Evolutionary conservation across 2,329 filamentous ascomycete genomes (phyloP).

Genomic region (Claviceps citrina): DNA sequence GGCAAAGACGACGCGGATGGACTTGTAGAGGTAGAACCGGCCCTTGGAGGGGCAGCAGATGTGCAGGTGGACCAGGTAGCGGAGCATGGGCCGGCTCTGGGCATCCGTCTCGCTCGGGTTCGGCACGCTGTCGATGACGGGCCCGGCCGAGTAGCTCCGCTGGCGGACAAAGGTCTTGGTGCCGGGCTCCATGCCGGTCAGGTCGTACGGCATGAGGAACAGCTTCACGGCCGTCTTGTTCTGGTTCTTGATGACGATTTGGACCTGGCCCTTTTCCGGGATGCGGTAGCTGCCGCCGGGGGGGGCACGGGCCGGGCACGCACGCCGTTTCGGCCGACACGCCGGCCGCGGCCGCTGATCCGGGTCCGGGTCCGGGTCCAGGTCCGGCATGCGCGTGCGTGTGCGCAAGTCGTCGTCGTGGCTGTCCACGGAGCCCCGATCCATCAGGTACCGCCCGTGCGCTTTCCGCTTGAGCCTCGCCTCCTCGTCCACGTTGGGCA

Average conservation of each 20-base stretch:
- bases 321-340: slow-evolving; percentile 35
- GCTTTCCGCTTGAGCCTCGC: slow-evolving; percentile 32
- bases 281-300: slow-evolving; percentile 87
- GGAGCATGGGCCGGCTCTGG: slow-evolving; percentile 52
- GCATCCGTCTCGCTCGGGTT: slow-evolving; percentile 12
- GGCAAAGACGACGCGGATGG: slow-evolving; percentile 85
- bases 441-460: slow-evolving; percentile 28
- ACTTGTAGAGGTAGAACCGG: slow-evolving; percentile 81
- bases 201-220: slow-evolving; percentile 84
- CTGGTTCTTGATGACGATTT: slow-evolving; percentile 95
- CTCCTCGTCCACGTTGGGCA: slow-evolving; percentile 38
- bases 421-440: slow-evolving; percentile 18
- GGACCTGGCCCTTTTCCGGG: slow-evolving; percentile 81
- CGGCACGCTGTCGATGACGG: slow-evolving; percentile 55
- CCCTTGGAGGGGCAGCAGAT: slow-evolving; percentile 78
- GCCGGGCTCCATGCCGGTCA: slow-evolving; percentile 80
- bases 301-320: slow-evolving; percentile 40
- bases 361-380: slow-evolving; percentile 9
- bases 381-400: too few species aligned
- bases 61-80: slow-evolving; percentile 84
- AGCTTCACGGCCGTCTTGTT: slow-evolving; percentile 97
- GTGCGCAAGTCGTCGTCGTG: slow-evolving; percentile 8
- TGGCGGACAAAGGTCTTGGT: slow-evolving; percentile 95
- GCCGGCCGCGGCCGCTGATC: slow-evolving; percentile 18
- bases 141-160: slow-evolving; percentile 77